Percentiles rank a stretch among this genome's conserved stretches.
phyloP scores from a whole-genome alignment of 1,284 basidiomycete species.

The Cronartium ribicola region DNA sequence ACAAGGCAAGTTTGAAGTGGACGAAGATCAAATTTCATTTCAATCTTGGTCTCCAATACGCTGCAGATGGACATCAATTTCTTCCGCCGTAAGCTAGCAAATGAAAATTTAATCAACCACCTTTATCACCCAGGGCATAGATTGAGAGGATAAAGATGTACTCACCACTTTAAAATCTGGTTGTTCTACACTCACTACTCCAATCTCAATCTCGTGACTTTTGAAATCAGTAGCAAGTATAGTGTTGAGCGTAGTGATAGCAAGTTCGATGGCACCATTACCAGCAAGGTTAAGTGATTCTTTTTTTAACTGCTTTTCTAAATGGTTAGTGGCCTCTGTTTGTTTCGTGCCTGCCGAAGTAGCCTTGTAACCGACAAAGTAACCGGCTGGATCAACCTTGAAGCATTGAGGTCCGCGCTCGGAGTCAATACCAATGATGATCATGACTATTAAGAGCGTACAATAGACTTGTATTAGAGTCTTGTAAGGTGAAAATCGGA shows the following conservation, averaged over 20 bases:
- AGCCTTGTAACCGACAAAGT: constrained; percentile 97
- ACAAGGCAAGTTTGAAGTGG: too few relatives aligned
- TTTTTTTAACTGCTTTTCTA: constrained; percentile 99
- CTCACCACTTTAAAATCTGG: constrained; percentile 48
- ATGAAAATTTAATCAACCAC: not conserved
- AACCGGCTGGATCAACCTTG: constrained; percentile 97
- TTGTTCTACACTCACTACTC: constrained; percentile 49
- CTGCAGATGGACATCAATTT: constrained; percentile 40
- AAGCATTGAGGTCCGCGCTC: constrained; percentile 84
- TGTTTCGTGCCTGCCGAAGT: constrained; percentile 96
- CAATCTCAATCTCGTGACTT: constrained; percentile 58
- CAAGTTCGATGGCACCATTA: constrained; percentile 62
- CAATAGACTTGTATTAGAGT: too few relatives aligned
- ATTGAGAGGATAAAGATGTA: not conserved
- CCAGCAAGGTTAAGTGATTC: constrained; percentile 52
- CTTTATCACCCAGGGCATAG: not conserved
- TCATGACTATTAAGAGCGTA: constrained; percentile 66
- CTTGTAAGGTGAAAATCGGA: too few relatives aligned
- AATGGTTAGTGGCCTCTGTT: constrained; percentile 90
- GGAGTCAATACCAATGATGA: constrained; percentile 85
- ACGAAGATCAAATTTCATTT: not conserved
- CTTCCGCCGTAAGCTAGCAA: constrained; percentile 29
- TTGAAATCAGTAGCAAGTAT: constrained; percentile 95
- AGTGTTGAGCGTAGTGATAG: constrained; percentile 87
- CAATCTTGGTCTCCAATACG: constrained; percentile 40